These are phyloP conservation scores for Paecilomyces variotii DNA, from an alignment of 2,329 filamentous ascomycete genomes.

Conservation along the genomic window DNA sequence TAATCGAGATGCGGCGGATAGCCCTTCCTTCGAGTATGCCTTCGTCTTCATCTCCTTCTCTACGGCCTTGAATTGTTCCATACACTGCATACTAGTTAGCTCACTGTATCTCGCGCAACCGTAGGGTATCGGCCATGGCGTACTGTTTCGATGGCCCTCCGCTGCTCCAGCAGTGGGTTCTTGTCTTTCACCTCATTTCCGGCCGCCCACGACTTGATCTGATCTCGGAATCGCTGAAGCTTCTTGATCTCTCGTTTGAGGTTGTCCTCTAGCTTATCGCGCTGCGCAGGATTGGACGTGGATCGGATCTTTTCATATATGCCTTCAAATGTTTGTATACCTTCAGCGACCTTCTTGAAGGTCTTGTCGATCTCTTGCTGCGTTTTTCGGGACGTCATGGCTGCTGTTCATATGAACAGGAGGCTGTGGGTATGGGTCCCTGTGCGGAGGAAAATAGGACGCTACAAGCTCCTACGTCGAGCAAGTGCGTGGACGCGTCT, in stretches of 20 bases:
- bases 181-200: constrained; percentile 99
- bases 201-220: constrained; percentile 99
- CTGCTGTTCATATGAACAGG: constrained; percentile 21
- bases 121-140: constrained; percentile 9
- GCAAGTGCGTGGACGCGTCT: background rate
- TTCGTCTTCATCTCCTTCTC: constrained; percentile 99
- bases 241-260: constrained; percentile 99
- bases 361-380: constrained; percentile 98
- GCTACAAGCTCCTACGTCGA: constrained; percentile 2
- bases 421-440: background rate
- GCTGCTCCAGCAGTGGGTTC: constrained; percentile 83
- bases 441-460: constrained; percentile 6
- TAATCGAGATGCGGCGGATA: constrained; percentile 83
- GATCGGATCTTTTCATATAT: constrained; percentile 98
- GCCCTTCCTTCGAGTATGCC: constrained; percentile 95
- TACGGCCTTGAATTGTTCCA: constrained; percentile 99
- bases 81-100: constrained; percentile 42
- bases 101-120: background rate
- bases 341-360: constrained; percentile 97
- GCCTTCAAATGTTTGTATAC: constrained; percentile 80
- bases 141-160: constrained; percentile 95
- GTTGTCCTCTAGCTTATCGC: constrained; percentile 96
- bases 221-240: constrained; percentile 89
- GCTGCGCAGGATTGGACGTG: constrained; percentile 85
- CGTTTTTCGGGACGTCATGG: constrained; percentile 91